A percentile compares a stretch with the other conserved stretches of the same genome.
These are phyloP conservation scores for Torulaspora gathmanii DNA, from an alignment of 805 yeast genomes.

Conservation along the genomic window DNA sequence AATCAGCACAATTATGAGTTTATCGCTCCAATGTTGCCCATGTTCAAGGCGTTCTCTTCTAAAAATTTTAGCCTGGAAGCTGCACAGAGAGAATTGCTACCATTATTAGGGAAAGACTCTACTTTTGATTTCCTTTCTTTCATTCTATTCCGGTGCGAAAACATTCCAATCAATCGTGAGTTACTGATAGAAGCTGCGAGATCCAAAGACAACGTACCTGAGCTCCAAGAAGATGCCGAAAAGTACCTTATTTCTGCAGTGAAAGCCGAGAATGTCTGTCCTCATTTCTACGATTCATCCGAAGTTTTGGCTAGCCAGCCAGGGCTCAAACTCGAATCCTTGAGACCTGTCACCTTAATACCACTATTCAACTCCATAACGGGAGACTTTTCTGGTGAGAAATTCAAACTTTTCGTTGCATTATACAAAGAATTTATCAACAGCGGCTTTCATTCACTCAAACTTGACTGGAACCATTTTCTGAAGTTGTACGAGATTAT, in stretches of 20 bases:
- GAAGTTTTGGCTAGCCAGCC: constrained; percentile 20
- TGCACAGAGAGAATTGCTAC: not conserved
- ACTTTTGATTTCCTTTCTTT: constrained; percentile 26
- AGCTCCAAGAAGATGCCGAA: constrained; percentile 18
- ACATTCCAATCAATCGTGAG: constrained; percentile 11
- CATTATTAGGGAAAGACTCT: constrained; percentile 8
- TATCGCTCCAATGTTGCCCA: constrained; percentile 35
- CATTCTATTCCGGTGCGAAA: constrained; percentile 23
- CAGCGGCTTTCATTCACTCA: constrained; percentile 4
- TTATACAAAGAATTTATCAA: constrained; percentile 19
- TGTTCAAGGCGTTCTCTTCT: constrained; percentile 39
- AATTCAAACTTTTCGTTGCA: constrained; percentile 30
- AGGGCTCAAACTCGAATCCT: constrained; percentile 27
- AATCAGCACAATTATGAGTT: constrained; percentile 25
- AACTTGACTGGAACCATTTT: constrained; percentile 15
- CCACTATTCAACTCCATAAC: constrained; percentile 15
- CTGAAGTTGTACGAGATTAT: constrained; percentile 15
- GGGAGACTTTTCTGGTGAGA: constrained; percentile 21
- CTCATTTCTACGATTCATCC: constrained; percentile 21
- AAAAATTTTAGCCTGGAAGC: constrained; percentile 34
- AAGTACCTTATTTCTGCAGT: constrained; percentile 24
- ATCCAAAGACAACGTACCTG: constrained; percentile 14
- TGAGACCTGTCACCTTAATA: constrained; percentile 23
- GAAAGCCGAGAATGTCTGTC: constrained; percentile 9
- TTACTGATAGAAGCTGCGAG: constrained; percentile 32